Evolutionary conservation across 345 rosid species (phyloP).

Genomic region (Eucalyptus camaldulensis): DNA sequence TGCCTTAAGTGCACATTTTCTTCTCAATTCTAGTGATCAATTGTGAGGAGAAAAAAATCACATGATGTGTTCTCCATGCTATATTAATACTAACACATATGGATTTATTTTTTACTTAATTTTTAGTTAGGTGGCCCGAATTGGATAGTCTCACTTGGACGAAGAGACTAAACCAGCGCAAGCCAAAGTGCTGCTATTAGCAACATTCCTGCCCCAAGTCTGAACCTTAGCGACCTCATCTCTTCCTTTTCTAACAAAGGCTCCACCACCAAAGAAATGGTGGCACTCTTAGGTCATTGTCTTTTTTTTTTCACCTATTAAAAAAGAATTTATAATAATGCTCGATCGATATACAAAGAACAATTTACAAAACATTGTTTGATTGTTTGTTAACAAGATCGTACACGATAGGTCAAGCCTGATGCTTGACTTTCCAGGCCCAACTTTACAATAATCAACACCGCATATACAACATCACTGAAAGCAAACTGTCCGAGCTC

Average conservation of each 20-base stretch:
- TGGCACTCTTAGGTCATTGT: conserved; percentile 24
- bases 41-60: too few species aligned
- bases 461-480: conserved; percentile 16
- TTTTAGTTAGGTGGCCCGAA: conserved; percentile 33
- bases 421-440: conserved; percentile 24
- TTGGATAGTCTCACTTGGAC: conserved; percentile 43
- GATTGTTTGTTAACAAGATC: not conserved
- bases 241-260: conserved; percentile 35
- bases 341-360: not conserved
- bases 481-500: conserved; percentile 15
- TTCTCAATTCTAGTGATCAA: not conserved
- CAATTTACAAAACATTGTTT: not conserved
- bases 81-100: too few species aligned
- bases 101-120: not conserved
- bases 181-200: conserved; percentile 8
- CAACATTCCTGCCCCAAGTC: conserved; percentile 25
- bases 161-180: conserved; percentile 49
- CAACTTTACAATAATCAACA: conserved; percentile 35
- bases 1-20: not conserved
- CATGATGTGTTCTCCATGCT: too few species aligned
- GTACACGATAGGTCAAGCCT: conserved; percentile 7
- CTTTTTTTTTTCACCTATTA: not conserved
- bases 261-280: conserved; percentile 32
- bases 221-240: conserved; percentile 22
- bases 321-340: too few species aligned